These are phyloP conservation scores for Annulohypoxylon truncatum DNA, from an alignment of 2,329 filamentous ascomycete species.

Conservation along the genomic window DNA sequence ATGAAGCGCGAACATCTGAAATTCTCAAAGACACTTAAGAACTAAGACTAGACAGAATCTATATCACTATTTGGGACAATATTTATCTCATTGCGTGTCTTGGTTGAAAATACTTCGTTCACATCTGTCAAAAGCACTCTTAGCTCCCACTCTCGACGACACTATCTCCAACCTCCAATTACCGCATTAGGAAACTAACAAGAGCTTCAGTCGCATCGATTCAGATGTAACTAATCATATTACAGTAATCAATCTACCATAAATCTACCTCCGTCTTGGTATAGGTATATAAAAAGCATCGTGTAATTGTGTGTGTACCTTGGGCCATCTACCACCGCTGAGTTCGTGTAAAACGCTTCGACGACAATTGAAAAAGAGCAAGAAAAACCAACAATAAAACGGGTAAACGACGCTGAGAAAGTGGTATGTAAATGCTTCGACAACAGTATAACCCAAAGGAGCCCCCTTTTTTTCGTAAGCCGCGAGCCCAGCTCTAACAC, in stretches of 20 bases:
- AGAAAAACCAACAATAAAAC: not conserved
- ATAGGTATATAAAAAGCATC: slow-evolving; percentile 17
- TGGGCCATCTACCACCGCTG: slow-evolving; percentile 9
- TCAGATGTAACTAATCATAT: slow-evolving; percentile 17
- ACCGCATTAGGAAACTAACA: slow-evolving; percentile 7
- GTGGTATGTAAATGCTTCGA: slow-evolving; percentile 31
- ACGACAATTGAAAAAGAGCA: not conserved
- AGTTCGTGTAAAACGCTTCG: not conserved
- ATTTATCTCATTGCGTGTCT: not conserved
- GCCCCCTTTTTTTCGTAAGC: slow-evolving; percentile 24
- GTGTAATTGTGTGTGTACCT: not conserved
- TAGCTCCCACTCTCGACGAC: not conserved
- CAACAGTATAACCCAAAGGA: slow-evolving; percentile 10
- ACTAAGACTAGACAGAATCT: not conserved
- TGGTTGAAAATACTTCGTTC: slow-evolving; percentile 1
- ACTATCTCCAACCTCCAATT: slow-evolving; percentile 8
- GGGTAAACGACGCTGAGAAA: slow-evolving; percentile 17
- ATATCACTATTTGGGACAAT: not conserved
- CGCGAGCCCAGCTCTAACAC: slow-evolving; percentile 35
- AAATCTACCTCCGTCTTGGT: slow-evolving; percentile 14
- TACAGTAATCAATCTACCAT: slow-evolving; percentile 38
- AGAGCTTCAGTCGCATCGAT: slow-evolving; percentile 21
- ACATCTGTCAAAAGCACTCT: not conserved
- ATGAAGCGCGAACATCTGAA: too few species aligned
- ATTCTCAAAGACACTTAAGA: too few species aligned